These are phyloP conservation scores for Ceratobasidium papillatum DNA, from an alignment of 1,284 basidiomycete species.

Conservation along the genomic window DNA sequence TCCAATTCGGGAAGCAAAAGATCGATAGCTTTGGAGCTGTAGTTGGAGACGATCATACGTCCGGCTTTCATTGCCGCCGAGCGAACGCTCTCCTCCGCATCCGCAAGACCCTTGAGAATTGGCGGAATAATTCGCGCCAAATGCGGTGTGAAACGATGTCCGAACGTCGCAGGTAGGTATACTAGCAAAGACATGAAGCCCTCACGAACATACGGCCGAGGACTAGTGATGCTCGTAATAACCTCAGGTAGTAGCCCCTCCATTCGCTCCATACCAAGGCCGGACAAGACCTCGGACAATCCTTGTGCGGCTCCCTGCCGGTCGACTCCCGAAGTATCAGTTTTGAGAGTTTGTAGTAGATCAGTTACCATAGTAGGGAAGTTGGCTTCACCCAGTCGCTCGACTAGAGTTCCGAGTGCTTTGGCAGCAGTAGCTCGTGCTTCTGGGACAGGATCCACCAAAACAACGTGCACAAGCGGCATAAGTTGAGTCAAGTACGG, in stretches of 20 bases:
- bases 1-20: conserved; percentile 95
- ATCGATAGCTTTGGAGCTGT: conserved; percentile 92
- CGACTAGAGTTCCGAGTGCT: conserved; percentile 95
- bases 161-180: conserved; percentile 96
- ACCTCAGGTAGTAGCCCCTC: conserved; percentile 96
- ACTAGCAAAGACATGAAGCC: conserved; percentile 99
- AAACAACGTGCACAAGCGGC: conserved; percentile 90
- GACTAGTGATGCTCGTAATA: conserved; percentile 89
- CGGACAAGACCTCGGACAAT: conserved; percentile 93
- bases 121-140: conserved; percentile 94
- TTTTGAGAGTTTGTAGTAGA: conserved; percentile 89
- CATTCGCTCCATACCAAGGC: conserved; percentile 95
- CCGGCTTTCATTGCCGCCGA: conserved; percentile 99
- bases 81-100: conserved; percentile 92
- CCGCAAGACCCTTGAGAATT: conserved; percentile 91
- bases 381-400: conserved; percentile 92
- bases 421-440: conserved; percentile 97
- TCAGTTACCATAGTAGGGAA: conserved; percentile 96
- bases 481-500: conserved; percentile 90
- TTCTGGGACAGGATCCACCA: conserved; percentile 96
- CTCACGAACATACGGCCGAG: conserved; percentile 91
- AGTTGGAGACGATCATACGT: conserved; percentile 97
- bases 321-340: conserved; percentile 95
- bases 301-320: conserved; percentile 98
- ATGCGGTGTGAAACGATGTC: conserved; percentile 94